Evolutionary conservation across 495 filamentous ascomycete species (phyloP).

Genomic region (Penicillium nucicola): DNA sequence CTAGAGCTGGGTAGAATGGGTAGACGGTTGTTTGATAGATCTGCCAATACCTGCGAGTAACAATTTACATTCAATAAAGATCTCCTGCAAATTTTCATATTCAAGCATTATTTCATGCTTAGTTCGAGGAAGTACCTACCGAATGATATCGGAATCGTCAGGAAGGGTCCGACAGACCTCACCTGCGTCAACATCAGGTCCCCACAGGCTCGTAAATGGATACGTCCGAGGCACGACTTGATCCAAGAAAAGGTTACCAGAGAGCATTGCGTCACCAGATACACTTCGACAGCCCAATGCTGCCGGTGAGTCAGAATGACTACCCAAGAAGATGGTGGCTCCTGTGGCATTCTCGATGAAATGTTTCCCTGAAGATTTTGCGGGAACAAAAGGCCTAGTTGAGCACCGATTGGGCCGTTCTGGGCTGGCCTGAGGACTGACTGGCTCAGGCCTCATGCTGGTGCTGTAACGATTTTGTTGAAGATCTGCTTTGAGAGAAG

Average conservation of each 20-base stretch:
- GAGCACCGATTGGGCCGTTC: no score
- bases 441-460: no score
- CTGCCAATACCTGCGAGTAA: conserved; percentile 21
- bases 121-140: no score
- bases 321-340: conserved; percentile 22
- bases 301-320: conserved; percentile 18
- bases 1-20: conserved; percentile 23
- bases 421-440: no score
- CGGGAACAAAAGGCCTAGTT: no score
- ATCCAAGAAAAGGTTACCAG: conserved; percentile 14
- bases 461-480: no score
- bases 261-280: neutral
- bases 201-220: conserved; percentile 26
- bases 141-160: conserved; percentile 23
- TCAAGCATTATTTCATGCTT: no score
- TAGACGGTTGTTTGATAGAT: conserved; percentile 16
- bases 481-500: conserved; percentile 19
- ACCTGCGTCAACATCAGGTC: conserved; percentile 9
- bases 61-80: no score
- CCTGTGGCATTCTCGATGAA: conserved; percentile 27
- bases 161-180: conserved; percentile 24
- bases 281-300: conserved; percentile 18
- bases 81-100: no score
- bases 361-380: no score
- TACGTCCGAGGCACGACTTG: conserved; percentile 22